phyloP scores from a whole-genome alignment of 2,329 filamentous ascomycete genomes.

The Lachnellula occidentalis region DNA sequence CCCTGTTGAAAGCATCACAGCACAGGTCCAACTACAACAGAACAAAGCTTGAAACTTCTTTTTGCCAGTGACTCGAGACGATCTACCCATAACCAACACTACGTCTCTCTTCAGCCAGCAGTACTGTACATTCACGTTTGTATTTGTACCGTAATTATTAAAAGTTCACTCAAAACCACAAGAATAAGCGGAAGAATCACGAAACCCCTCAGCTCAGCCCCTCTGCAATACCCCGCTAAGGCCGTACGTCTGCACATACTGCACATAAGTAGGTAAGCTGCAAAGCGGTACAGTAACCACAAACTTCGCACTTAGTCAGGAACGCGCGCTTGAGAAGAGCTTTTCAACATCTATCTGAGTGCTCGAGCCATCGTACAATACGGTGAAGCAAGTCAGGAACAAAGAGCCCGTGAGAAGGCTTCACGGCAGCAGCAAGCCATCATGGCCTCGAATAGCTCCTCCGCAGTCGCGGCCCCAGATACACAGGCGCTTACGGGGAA shows the following conservation, averaged over 20 bases:
- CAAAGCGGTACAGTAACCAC: slow-evolving; percentile 1
- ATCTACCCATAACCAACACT: no score
- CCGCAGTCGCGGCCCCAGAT: slow-evolving; percentile 3
- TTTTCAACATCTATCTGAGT: neutral
- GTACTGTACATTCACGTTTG: neutral
- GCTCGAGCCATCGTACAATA: neutral
- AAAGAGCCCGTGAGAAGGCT: no score
- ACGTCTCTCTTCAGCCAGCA: no score
- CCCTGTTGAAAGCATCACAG: neutral
- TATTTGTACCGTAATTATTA: neutral
- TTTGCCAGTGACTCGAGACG: no score
- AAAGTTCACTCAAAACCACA: neutral
- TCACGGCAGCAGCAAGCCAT: neutral
- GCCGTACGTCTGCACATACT: neutral
- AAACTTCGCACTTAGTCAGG: neutral
- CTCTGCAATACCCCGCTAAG: slow-evolving; percentile 8
- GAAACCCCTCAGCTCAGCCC: neutral
- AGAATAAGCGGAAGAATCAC: neutral
- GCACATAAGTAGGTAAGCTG: neutral
- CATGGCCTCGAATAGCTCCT: slow-evolving; percentile 19
- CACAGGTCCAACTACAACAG: neutral
- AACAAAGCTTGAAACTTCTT: no score
- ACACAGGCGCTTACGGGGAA: slow-evolving; percentile 70
- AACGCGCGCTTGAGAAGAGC: neutral
- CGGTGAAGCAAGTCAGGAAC: neutral